These are phyloP conservation scores for Helichrysum umbraculigerum DNA, from an alignment of 129 eudicot genomes.

Conservation along the genomic window DNA sequence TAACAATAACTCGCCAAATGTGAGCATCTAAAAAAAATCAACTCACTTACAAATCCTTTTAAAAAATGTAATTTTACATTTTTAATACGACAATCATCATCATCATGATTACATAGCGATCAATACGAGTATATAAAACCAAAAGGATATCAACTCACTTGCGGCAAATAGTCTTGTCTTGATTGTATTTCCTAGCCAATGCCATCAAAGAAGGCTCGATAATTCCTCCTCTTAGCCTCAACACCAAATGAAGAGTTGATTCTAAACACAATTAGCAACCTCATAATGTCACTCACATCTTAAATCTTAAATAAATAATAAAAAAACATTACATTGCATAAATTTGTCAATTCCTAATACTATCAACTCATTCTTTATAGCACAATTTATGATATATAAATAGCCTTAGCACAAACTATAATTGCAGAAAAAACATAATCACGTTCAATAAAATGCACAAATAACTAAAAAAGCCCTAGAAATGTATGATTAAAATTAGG, in stretches of 20 bases:
- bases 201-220: slow-evolving; percentile 51
- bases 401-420: too few species aligned
- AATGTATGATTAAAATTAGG: too few species aligned
- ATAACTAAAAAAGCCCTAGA: neutral
- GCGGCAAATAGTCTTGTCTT: slow-evolving; percentile 49
- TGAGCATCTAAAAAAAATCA: neutral
- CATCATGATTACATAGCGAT: neutral
- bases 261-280: slow-evolving; percentile 24
- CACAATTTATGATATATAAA: too few species aligned
- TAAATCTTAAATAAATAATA: too few species aligned
- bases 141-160: slow-evolving; percentile 33
- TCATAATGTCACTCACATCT: neutral
- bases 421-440: too few species aligned
- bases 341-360: too few species aligned
- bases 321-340: too few species aligned
- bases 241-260: slow-evolving; percentile 44
- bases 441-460: neutral
- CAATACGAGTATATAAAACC: neutral
- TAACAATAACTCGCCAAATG: neutral
- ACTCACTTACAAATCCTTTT: slow-evolving; percentile 26
- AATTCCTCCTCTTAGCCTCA: slow-evolving; percentile 58
- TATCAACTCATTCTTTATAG: neutral
- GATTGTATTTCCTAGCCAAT: slow-evolving; percentile 49
- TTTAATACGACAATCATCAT: neutral
- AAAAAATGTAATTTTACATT: too few species aligned